Percentiles rank a stretch among this genome's conserved stretches.
Conservation (phyloP, 208 protist species). For the Leishmania turanica region DNA sequence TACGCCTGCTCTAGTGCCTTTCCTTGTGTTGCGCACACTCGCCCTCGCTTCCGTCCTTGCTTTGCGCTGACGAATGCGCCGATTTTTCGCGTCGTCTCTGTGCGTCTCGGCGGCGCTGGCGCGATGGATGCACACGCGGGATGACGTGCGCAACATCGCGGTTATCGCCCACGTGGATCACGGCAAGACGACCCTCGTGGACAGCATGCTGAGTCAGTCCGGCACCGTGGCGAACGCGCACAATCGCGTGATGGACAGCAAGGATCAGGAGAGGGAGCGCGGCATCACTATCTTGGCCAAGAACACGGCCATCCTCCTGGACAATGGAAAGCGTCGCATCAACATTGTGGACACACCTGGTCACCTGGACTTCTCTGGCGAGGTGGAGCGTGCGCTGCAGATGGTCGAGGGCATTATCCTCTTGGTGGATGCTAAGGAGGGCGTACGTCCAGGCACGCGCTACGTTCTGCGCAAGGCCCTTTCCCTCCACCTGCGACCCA, state of each 20-base stretch:
- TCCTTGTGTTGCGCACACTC: background rate
- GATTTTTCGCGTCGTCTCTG: constrained; percentile 20
- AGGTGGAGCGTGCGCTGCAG: constrained; percentile 97
- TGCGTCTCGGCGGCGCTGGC: constrained; percentile 12
- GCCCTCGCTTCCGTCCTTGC: background rate
- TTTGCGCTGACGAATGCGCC: constrained; percentile 7
- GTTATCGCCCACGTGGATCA: constrained; percentile 98
- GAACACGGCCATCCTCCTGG: constrained; percentile 90
- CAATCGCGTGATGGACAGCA: constrained; percentile 97
- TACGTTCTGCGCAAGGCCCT: constrained; percentile 98
- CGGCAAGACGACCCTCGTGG: constrained; percentile 98
- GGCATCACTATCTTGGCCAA: constrained; percentile 99
- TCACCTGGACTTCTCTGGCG: constrained; percentile 98
- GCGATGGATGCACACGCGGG: constrained; percentile 56
- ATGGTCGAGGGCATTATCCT: constrained; percentile 98
- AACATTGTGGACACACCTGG: constrained; percentile 98
- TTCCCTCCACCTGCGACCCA: constrained; percentile 89
- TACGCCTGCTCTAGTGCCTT: background rate
- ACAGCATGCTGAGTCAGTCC: constrained; percentile 94
- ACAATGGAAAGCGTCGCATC: constrained; percentile 79
- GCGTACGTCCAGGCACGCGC: constrained; percentile 97
- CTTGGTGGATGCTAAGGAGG: constrained; percentile 96
- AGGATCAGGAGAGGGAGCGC: constrained; percentile 95
- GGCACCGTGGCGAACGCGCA: constrained; percentile 79
- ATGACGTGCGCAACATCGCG: constrained; percentile 95